Percentiles rank a stretch among this genome's conserved stretches.
Evolutionary conservation across 257 asterid genomes (phyloP).

Genomic region (Capsicum baccatum): DNA sequence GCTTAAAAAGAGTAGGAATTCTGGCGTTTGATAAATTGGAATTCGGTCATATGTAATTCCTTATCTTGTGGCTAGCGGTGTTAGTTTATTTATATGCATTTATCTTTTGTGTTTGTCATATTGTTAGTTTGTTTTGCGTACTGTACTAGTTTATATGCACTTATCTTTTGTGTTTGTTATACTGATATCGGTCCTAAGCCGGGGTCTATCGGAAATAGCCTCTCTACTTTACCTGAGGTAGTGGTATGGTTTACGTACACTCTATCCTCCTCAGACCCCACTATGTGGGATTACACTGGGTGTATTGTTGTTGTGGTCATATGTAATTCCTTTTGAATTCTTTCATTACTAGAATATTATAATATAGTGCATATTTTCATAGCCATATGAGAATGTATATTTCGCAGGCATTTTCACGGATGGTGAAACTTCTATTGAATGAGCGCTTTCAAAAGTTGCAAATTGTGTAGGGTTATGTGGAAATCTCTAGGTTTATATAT

Average conservation of each 20-base stretch:
- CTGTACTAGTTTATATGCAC: too few relatives aligned
- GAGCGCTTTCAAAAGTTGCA: not conserved
- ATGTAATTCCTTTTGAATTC: slow-evolving; percentile 16
- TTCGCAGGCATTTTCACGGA: slow-evolving; percentile 7
- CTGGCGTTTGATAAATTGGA: slow-evolving; percentile 7
- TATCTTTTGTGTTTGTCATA: too few relatives aligned
- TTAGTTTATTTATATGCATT: too few relatives aligned
- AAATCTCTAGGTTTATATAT: slow-evolving; percentile 9
- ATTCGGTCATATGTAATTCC: not conserved
- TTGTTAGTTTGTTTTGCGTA: too few relatives aligned
- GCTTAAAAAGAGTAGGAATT: slow-evolving; percentile 20
- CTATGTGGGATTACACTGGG: too few relatives aligned
- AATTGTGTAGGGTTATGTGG: not conserved
- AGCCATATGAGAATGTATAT: not conserved
- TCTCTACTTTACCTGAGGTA: too few relatives aligned
- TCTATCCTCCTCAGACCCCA: too few relatives aligned
- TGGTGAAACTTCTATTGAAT: not conserved
- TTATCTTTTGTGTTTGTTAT: too few relatives aligned
- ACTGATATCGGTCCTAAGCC: too few relatives aligned
- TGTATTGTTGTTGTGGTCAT: not conserved
- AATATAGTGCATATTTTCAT: slow-evolving; percentile 14
- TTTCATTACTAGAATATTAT: not conserved
- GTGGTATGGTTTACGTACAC: too few relatives aligned
- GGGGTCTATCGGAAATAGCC: too few relatives aligned
- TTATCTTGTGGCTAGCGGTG: too few relatives aligned